Evolutionary conservation across 495 filamentous ascomycete genomes (phyloP), one percentile per base, ranked within the genome.

Genomic region (Patellaria atrata): DNA sequence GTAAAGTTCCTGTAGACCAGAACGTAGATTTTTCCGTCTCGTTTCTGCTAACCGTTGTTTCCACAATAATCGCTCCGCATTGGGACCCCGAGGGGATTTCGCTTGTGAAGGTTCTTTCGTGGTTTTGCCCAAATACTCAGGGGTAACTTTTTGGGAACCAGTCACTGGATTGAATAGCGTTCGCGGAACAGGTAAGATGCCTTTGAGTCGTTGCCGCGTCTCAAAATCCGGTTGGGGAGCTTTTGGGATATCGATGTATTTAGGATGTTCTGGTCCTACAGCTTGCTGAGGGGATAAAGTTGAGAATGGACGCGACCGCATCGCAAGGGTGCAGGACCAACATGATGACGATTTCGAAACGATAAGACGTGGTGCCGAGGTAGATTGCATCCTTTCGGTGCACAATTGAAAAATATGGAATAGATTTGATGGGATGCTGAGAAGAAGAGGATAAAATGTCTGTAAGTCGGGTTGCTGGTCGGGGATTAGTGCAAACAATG

Each of bases 231-330:
- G 55, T 54, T 69, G 64, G 22, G 50, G 47, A 2, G 74, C 64
- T 47, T 71, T 65, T 21, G 81, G 81, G 26, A 84, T 57, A 40
- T 81, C 68, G 52, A 86, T 72, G 61, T 73, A 86, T 37, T 67
- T 65, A 40, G 80, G 81, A 27, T 72, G 79, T 50, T 82, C 77
- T 11, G 80, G 81, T 7, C 60, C 56, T 32, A 73, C 58, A 24
- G 47, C 41, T 26, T 33, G 39, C 7, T 40, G 19, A 15, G 45
- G 27, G 11, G 52, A 18, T n/a, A 61, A 48, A 15, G 65, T 58
- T 20, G 56, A 48, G 50, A 72, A 68, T 40, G 56, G 16, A 19
- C 69, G 62, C 11, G 3, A 40, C 10, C 12, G n/a, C 14, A 35
- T 12, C 17, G 26, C 32, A 18, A 26, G 40, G 11, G 17, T 33